Base-by-base conservation (phyloP, 163 green algal genomes). In the Scenedesmus sp. region DNA sequence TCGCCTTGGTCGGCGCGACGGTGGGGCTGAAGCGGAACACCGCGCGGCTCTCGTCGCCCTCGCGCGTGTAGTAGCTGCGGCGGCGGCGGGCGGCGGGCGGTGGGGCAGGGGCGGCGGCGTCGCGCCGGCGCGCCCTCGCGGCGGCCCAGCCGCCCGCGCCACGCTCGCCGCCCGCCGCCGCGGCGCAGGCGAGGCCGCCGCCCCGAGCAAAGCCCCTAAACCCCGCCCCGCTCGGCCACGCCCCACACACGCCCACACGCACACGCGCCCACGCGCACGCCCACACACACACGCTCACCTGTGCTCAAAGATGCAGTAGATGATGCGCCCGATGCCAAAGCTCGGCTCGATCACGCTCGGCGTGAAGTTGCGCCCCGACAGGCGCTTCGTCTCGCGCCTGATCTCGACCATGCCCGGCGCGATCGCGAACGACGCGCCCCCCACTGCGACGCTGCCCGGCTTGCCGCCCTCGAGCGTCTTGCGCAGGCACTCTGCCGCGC, bases 221-320 rank as follows among this genome's bases (percentile, higher is more conserved):
- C n/a, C n/a, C n/a, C n/a, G n/a, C n/a, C n/a, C n/a, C n/a, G n/a
- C n/a, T n/a, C n/a, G n/a, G n/a, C n/a, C n/a, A n/a, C n/a, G n/a
- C n/a, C n/a, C n/a, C n/a, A n/a, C n/a, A n/a, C n/a, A n/a, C n/a
- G n/a, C n/a, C n/a, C n/a, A n/a, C n/a, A n/a, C n/a, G n/a, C n/a
- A n/a, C n/a, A n/a, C n/a, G n/a, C n/a, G n/a, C n/a, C n/a, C n/a
- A n/a, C n/a, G n/a, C n/a, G n/a, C n/a, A n/a, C n/a, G n/a, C n/a
- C n/a, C n/a, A n/a, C n/a, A n/a, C n/a, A n/a, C n/a, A n/a, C n/a
- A n/a, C n/a, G n/a, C n/a, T n/a, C n/a, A n/a, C n/a, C n/a, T 81
- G 89, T 99, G 96, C 90, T 99, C 96, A 77, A 98, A 98, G 65
- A 99, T 88, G 90, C 93, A 98, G 90, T 99, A 99, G 78, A 99